These are phyloP conservation scores for Clarireedia monteithiana DNA, from an alignment of 2,329 filamentous ascomycete genomes.

Conservation along the genomic window DNA sequence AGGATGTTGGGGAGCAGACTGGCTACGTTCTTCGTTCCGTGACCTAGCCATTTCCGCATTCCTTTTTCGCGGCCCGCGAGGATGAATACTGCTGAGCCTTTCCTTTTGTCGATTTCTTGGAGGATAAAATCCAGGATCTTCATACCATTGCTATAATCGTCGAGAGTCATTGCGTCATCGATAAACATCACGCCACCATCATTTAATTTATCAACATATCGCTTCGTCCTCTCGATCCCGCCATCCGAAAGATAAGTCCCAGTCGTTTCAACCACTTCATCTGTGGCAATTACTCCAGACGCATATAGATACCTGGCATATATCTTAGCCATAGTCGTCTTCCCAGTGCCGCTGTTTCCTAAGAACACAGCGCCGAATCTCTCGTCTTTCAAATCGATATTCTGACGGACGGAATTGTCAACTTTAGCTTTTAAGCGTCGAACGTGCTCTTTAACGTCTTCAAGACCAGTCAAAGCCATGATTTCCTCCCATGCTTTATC, in stretches of 20 bases:
- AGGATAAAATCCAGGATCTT: constrained; percentile 61
- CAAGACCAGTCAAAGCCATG: constrained; percentile 46
- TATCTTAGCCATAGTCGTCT: constrained; percentile 62
- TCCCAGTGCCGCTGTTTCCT: constrained; percentile 52
- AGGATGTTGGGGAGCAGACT: constrained; percentile 60
- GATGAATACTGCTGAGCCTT: constrained; percentile 61
- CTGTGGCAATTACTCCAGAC: constrained; percentile 52
- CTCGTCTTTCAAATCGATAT: constrained; percentile 36
- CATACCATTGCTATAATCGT: constrained; percentile 1
- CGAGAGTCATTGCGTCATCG: constrained; percentile 43
- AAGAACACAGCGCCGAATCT: constrained; percentile 42
- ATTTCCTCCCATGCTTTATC: constrained; percentile 40
- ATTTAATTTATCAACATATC: constrained; percentile 46
- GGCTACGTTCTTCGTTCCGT: constrained; percentile 49
- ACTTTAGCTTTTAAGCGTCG: constrained; percentile 42
- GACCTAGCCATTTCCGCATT: constrained; percentile 67
- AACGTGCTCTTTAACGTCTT: constrained; percentile 44
- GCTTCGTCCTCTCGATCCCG: constrained; percentile 49
- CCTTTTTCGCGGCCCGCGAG: constrained; percentile 64
- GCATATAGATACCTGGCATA: constrained; percentile 58
- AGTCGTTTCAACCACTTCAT: constrained; percentile 54
- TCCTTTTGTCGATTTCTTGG: constrained; percentile 61
- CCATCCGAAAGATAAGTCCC: constrained; percentile 56
- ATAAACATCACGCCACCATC: constrained; percentile 68
- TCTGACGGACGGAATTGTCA: constrained; percentile 39